These are phyloP conservation scores for Saxophila tyrrhenica DNA, from an alignment of 495 filamentous ascomycete genomes.

Conservation along the genomic window DNA sequence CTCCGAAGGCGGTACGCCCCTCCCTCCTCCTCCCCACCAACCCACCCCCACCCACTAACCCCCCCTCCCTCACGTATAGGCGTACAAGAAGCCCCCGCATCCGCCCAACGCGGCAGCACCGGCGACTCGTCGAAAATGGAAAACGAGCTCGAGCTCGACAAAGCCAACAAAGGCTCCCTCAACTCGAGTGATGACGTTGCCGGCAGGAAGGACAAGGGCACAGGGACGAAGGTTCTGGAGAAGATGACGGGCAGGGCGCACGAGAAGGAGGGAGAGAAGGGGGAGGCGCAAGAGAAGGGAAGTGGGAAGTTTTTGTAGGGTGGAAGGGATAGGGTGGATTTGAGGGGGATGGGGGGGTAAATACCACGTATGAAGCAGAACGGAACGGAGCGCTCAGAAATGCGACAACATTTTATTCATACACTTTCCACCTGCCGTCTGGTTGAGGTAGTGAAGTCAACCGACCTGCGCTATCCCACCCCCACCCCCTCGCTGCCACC, in stretches of 20 bases:
- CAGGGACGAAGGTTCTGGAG: slow-evolving; percentile 6
- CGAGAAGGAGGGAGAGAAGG: background rate
- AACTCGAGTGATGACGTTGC: slow-evolving; percentile 10
- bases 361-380: too few relatives aligned
- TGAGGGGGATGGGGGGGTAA: too few relatives aligned
- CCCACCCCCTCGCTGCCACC: background rate
- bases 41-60: too few relatives aligned
- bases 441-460: background rate
- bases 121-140: slow-evolving; percentile 8
- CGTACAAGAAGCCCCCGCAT: background rate
- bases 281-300: background rate
- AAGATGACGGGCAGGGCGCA: slow-evolving; percentile 1
- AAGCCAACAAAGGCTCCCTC: slow-evolving; percentile 11
- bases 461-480: background rate
- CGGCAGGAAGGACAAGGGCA: slow-evolving; percentile 15
- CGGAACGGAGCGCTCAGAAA: too few relatives aligned
- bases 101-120: background rate
- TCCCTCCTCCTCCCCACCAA: too few relatives aligned
- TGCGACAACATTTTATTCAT: background rate
- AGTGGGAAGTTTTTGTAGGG: background rate
- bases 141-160: slow-evolving; percentile 15
- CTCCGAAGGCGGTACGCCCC: too few relatives aligned
- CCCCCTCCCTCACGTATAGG: background rate
- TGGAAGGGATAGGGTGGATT: background rate
- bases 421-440: background rate